Base-by-base conservation (phyloP, 495 filamentous ascomycete genomes). In the Tuber melanosporum region DNA sequence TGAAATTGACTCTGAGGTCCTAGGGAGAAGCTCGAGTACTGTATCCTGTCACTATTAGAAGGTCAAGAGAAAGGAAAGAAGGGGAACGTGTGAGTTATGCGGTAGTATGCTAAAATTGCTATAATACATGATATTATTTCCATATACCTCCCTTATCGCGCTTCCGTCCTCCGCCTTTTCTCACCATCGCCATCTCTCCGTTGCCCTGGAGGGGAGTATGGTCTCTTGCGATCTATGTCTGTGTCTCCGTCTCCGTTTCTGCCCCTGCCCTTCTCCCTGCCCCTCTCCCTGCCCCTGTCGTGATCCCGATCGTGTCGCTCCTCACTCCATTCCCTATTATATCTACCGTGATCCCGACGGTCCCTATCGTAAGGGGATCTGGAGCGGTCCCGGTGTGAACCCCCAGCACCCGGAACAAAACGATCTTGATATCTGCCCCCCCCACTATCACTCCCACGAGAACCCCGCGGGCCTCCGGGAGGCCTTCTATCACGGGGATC, bases 241-340 rank as follows among this genome's bases (percentile, higher is more conserved):
- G 36, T 73, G 41, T 77, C 69, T 22, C 74, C 44, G 17, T 84
- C 80, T 43, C 83, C 72, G 75, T 83, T 83, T n/a, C 82, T 72
- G n/a, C 81, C 85, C 44, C 80, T 77, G 22, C 83, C 78, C 32
- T 78, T 81, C 15, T 19, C 45, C 45, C 45, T 47, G 45, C 45
- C 85, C 52, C 80, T 77, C 32, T 32, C 32, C 32, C 32, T 32
- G n/a, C 83, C 78, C 36, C 78, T 81, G 44, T 82, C 81, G 26
- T 85, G 74, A 75, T 82, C 79, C 44, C 78, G 1, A 73, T 78
- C 57, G 76, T 76, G 32, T 83, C 84, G 43, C 83, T 82, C 74
- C 52, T 73, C 46, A 14, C 77, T 78, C 15, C 85, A 79, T 73
- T 82, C 81, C 17, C 73, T 75, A 70, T 79, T 78, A 42, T 80